Evolutionary conservation across 768 basidiomycete species (phyloP), one percentile per base, ranked within the genome.

Genomic region (Lentinus brumalis): DNA sequence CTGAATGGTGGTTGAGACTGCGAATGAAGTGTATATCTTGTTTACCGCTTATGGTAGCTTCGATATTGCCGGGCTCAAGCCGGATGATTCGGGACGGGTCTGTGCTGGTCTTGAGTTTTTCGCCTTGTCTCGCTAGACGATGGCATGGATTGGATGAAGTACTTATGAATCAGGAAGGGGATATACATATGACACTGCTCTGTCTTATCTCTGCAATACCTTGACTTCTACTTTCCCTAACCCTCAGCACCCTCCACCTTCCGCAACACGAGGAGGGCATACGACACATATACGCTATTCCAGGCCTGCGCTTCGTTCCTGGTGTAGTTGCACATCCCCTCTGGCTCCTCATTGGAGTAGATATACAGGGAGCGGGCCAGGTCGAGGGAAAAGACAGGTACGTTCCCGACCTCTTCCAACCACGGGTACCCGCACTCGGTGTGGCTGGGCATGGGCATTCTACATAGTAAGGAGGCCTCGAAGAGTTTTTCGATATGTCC

Each of bases 291-390:
- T 7, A 72, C 61, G 47, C 67, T 67, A 44, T 69, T 61, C 40
- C 47, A 62, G 14, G 67, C 50, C 49, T 61, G 53, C 10, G 69
- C 54, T 55, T 74, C 72, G 54, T 71, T 74, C 3, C 73, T 70
- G 3, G 53, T 60, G 45, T 67, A 65, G 29, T 66, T 54, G 18
- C 50, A 58, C 7, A 54, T 58, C 50, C 67, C 67, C 14, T 54
- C 35, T 26, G 21, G 21, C 35, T 52, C 30, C 5, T 56, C 26
- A 4, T 50, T 26, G 45, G 55, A 55, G 54, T 16, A 64, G 16
- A 31, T 15, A 8, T 60, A 12, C 26, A 58, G 39, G 9, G 49
- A 4, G 29, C 11, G 18, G 4, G 16, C 35, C 12, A 66, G 30
- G 31, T 64, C 55, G 8, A 51, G 38, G 21, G 30, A 30, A 47